phyloP scores from a whole-genome alignment of 768 basidiomycete species.

The Phlegmacium glaucopus region DNA sequence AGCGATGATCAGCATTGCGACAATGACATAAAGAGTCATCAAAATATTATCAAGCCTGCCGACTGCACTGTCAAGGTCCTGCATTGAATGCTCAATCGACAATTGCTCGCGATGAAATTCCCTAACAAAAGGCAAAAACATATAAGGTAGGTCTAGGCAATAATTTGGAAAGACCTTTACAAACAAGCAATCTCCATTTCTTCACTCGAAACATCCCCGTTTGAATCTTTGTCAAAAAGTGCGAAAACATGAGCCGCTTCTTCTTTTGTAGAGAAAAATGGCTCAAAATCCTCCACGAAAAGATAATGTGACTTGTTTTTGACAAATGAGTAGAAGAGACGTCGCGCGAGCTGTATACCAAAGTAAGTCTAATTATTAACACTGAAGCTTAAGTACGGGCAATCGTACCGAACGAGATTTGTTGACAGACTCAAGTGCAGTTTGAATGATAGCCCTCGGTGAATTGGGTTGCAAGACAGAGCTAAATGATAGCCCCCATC shows the following conservation, averaged over 20 bases:
- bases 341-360: slow-evolving; percentile 62
- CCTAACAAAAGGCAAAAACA: slow-evolving; percentile 30
- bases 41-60: slow-evolving; percentile 83
- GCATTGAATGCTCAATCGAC: slow-evolving; percentile 82
- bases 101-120: slow-evolving; percentile 85
- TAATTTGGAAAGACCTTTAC: slow-evolving; percentile 31
- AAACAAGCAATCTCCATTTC: slow-evolving; percentile 75
- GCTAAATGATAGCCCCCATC: slow-evolving; percentile 25
- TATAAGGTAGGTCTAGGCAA: not conserved
- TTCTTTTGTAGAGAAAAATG: slow-evolving; percentile 64
- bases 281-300: slow-evolving; percentile 63
- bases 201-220: slow-evolving; percentile 68
- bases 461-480: slow-evolving; percentile 89
- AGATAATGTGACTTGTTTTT: slow-evolving; percentile 57
- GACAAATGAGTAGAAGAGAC: slow-evolving; percentile 84
- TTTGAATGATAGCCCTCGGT: slow-evolving; percentile 75
- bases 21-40: slow-evolving; percentile 73
- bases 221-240: slow-evolving; percentile 67
- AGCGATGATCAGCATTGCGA: slow-evolving; percentile 75
- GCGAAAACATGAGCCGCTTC: slow-evolving; percentile 66
- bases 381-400: slow-evolving; percentile 2
- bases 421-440: slow-evolving; percentile 74
- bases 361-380: slow-evolving; percentile 5
- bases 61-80: slow-evolving; percentile 87
- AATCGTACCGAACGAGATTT: slow-evolving; percentile 62